phyloP scores from a whole-genome alignment of 495 filamentous ascomycete genomes.

The Lichenothelia convexa region DNA sequence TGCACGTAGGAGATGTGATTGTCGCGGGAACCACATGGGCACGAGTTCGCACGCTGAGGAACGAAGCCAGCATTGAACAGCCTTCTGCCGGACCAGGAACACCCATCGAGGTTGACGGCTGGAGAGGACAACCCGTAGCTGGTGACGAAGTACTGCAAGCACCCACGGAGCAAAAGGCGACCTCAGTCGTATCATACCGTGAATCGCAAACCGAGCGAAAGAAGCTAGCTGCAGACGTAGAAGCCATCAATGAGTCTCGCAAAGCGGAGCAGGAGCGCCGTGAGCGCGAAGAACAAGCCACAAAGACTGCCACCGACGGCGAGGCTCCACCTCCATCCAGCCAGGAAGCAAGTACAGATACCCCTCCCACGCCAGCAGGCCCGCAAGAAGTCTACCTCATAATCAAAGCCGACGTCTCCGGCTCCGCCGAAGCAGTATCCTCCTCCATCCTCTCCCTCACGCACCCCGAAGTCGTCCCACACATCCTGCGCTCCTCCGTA shows the following conservation, averaged over 20 bases:
- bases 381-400: conserved; percentile 58
- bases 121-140: conserved; percentile 79
- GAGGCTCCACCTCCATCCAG: conserved; percentile 5
- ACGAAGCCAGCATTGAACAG: conserved; percentile 64
- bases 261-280: conserved; percentile 41
- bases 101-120: conserved; percentile 83
- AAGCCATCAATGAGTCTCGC: conserved; percentile 56
- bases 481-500: conserved; percentile 57
- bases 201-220: conserved; percentile 40
- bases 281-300: conserved; percentile 27
- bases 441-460: conserved; percentile 56
- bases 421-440: conserved; percentile 78
- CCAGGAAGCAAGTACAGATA: background rate
- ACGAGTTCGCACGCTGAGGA: conserved; percentile 60
- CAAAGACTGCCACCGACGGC: conserved; percentile 10
- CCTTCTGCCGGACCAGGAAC: conserved; percentile 66
- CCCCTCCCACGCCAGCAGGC: conserved; percentile 17
- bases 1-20: conserved; percentile 63
- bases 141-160: conserved; percentile 81
- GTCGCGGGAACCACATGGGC: conserved; percentile 79
- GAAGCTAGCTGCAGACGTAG: conserved; percentile 48
- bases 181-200: conserved; percentile 61
- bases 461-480: conserved; percentile 61
- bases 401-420: conserved; percentile 83
- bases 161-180: conserved; percentile 56